Evolutionary conservation across 2,329 filamentous ascomycete species (phyloP), one percentile per base, ranked within the genome.

Genomic region (Pseudogymnoascus sp.): DNA sequence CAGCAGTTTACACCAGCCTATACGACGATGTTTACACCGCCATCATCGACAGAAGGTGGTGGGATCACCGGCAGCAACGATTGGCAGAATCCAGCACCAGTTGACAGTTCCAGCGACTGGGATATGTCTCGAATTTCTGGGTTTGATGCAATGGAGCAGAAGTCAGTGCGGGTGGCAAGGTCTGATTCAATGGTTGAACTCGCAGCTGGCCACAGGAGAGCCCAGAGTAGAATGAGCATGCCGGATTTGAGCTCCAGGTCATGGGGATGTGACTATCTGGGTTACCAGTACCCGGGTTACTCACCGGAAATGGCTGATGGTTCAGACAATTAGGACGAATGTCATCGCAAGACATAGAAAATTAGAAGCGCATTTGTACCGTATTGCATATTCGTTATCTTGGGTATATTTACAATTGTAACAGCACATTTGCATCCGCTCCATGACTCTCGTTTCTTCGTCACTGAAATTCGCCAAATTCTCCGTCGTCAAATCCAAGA

Each of bases 401-500:
- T 58, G 57, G 57, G 57, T 58, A 58, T 58, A 36, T 58, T 37
- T 36, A 39, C 22, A 58, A 38, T 58, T 9, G 36, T 15, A 38
- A 25, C 33, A 58, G 53, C 53, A 58, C 30, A 37, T 38, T 7
- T 38, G 18, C 33, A 58, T 58, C 43, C 43, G 43, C 43, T 53
- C 43, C n/a, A 53, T 33, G 33, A 53, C 28, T 33, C 47, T 53
- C 47, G 2, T 50, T 50, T 33, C 8, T 50, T 38, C 38, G 12
- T 64, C 66, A 73, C 62, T 72, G 71, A 75, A 95, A 95, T 74
- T 95, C 90, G 18, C 90, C 90, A 81, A 91, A 92, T 70, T 93
- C 88, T 1, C 90, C 91, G 71, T 96, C 89, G 69, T 95, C 90
- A 68, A 94, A 94, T 0, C 90, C 90, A 65, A 93, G 69, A 62